Conservation (phyloP, 495 filamentous ascomycete species). For the Xylaria sp. region DNA sequence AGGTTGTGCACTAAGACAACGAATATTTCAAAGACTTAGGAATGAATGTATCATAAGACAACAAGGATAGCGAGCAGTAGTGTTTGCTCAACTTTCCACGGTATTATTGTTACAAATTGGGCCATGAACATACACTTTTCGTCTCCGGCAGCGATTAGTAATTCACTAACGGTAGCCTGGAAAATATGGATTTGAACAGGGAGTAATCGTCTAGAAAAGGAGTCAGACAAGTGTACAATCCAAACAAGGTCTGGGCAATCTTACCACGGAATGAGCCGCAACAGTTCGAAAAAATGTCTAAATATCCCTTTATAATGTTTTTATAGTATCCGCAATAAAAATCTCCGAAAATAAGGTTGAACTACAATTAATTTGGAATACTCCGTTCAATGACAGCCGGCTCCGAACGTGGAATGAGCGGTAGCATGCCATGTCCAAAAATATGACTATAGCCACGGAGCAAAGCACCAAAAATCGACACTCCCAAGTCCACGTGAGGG, state of each 20-base stretch:
- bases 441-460: conserved; percentile 11
- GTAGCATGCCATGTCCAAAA: conserved; percentile 16
- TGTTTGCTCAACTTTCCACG: neutral
- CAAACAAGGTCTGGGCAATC: neutral
- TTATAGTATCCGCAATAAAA: neutral
- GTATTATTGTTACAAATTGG: neutral
- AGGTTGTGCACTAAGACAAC: neutral
- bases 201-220: neutral
- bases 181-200: neutral
- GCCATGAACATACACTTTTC: neutral
- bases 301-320: neutral
- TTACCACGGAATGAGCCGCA: conserved; percentile 2
- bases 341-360: conserved; percentile 7
- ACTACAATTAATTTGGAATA: conserved; percentile 14
- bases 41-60: neutral
- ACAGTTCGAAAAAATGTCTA: neutral
- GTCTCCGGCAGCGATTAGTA: neutral
- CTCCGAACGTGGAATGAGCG: neutral
- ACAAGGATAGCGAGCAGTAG: neutral
- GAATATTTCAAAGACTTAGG: neutral
- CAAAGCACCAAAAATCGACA: conserved; percentile 1
- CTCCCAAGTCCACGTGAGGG: conserved; percentile 10
- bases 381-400: neutral
- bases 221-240: neutral
- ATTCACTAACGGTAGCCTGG: neutral